Percentiles rank a stretch among this genome's conserved stretches.
Evolutionary conservation across 306 rosid genomes (phyloP).

Genomic region (Datisca glomerata): DNA sequence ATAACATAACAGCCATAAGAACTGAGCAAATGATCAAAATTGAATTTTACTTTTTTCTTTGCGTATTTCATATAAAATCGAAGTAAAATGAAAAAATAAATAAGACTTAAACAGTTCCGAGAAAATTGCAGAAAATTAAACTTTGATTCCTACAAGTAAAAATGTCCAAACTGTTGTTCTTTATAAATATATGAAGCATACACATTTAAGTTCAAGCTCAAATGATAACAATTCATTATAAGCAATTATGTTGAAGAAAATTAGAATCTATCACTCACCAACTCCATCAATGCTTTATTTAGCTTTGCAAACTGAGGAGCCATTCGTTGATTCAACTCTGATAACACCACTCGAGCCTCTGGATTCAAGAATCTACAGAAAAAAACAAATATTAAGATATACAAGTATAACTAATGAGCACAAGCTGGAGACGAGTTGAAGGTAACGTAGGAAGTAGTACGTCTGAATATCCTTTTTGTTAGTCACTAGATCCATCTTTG

Average conservation of each 20-base stretch:
- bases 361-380: slow-evolving; percentile 60
- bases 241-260: neutral
- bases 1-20: too few relatives aligned
- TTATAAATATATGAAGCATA: too few relatives aligned
- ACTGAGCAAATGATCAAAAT: too few relatives aligned
- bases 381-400: neutral
- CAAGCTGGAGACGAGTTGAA: slow-evolving; percentile 2
- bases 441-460: slow-evolving; percentile 21
- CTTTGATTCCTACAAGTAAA: too few relatives aligned
- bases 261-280: slow-evolving; percentile 24
- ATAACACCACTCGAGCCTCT: slow-evolving; percentile 54
- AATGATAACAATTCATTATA: too few relatives aligned
- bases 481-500: slow-evolving; percentile 87
- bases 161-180: too few relatives aligned
- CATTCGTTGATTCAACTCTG: slow-evolving; percentile 74
- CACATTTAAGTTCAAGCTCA: too few relatives aligned
- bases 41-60: too few relatives aligned
- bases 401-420: slow-evolving; percentile 4
- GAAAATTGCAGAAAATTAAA: too few relatives aligned
- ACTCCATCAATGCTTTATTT: slow-evolving; percentile 75
- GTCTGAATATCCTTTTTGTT: slow-evolving; percentile 67
- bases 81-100: too few relatives aligned
- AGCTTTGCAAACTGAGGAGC: slow-evolving; percentile 82
- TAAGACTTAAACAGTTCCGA: too few relatives aligned
- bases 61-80: too few relatives aligned